Evolutionary conservation across 2,329 filamentous ascomycete species (phyloP).

Genomic region (Hypoxylon sp.): DNA sequence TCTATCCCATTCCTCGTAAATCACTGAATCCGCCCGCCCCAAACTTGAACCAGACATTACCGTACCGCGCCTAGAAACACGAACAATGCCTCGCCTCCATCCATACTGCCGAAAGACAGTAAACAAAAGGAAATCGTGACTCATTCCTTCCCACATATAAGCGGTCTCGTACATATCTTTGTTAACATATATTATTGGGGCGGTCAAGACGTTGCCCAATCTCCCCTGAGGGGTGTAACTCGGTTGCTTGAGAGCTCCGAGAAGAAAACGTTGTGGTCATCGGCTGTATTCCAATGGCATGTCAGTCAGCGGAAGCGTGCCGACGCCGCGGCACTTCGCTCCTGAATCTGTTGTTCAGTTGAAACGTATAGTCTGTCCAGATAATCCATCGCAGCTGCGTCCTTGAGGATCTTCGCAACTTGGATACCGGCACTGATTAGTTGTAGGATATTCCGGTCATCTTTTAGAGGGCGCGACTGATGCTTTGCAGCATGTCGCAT

Average conservation of each 20-base stretch:
- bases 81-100: constrained; percentile 27
- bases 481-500: constrained; percentile 89
- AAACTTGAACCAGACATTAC: constrained; percentile 28
- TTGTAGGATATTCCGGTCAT: constrained; percentile 90
- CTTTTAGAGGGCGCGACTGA: constrained; percentile 85
- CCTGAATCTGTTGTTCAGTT: constrained; percentile 84
- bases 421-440: constrained; percentile 89
- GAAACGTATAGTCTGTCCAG: constrained; percentile 85
- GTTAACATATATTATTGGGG: constrained; percentile 44
- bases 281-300: constrained; percentile 37
- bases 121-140: constrained; percentile 46
- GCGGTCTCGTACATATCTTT: constrained; percentile 46
- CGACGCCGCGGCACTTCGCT: constrained; percentile 66
- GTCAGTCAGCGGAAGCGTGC: constrained; percentile 58
- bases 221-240: constrained; percentile 32
- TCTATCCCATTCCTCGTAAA: constrained; percentile 35
- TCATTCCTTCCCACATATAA: constrained; percentile 46
- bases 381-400: constrained; percentile 86
- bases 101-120: constrained; percentile 33
- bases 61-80: constrained; percentile 35
- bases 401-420: constrained; percentile 88
- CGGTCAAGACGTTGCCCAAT: constrained; percentile 36
- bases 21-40: constrained; percentile 22
- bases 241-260: constrained; percentile 39
- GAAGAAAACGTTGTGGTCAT: constrained; percentile 47